Evolutionary conservation across 257 asterid species (phyloP).

Genomic region (Ligustrum vulgare): DNA sequence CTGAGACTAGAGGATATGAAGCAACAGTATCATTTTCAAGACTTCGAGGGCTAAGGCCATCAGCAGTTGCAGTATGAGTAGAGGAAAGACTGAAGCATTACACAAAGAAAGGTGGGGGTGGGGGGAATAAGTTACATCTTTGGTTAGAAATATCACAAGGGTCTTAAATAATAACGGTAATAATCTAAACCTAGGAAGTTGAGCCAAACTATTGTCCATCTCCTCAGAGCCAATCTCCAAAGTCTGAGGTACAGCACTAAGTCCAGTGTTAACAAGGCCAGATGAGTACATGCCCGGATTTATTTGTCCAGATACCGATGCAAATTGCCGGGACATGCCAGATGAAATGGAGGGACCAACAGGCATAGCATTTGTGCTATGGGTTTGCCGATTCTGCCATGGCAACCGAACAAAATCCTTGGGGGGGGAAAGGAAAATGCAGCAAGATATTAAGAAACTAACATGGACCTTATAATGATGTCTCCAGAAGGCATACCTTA

Average conservation of each 20-base stretch:
- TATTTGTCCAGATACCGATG: conserved; percentile 59
- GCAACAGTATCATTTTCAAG: conserved; percentile 55
- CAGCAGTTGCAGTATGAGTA: conserved; percentile 54
- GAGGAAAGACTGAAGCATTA: conserved; percentile 54
- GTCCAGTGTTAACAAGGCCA: conserved; percentile 56
- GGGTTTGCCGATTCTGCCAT: conserved; percentile 83
- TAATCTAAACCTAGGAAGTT: conserved; percentile 56
- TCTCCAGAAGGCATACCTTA: conserved; percentile 11
- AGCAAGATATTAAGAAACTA: conserved; percentile 12
- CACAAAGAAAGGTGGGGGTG: background rate
- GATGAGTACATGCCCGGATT: conserved; percentile 53
- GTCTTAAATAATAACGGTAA: background rate
- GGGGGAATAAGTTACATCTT: conserved; percentile 2
- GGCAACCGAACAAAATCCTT: conserved; percentile 96
- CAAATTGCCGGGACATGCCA: conserved; percentile 51
- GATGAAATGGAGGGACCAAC: conserved; percentile 68
- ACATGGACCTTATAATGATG: conserved; percentile 6
- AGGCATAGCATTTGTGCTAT: conserved; percentile 65
- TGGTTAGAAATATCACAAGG: background rate
- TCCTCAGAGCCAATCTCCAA: conserved; percentile 66
- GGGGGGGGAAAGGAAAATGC: background rate
- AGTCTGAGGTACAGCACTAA: conserved; percentile 54
- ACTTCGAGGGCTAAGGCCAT: conserved; percentile 46
- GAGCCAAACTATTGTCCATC: conserved; percentile 51
- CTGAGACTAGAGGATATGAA: conserved; percentile 21